phyloP scores from a whole-genome alignment of 225 moss, liverwort and hornwort genomes.

The Physcomitrellopsis africana region DNA sequence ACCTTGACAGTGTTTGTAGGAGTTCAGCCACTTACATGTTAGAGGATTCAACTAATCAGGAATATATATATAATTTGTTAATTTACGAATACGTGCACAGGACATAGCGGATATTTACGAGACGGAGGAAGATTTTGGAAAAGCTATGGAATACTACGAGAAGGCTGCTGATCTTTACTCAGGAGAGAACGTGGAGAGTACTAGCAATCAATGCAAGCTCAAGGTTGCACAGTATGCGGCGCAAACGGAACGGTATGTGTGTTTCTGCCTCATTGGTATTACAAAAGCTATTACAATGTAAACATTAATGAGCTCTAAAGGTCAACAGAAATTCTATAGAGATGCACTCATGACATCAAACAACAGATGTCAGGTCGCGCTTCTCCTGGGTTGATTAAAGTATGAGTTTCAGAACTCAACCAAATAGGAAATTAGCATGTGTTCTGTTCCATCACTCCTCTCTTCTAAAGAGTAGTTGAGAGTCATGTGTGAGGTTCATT shows the following conservation, averaged over 20 bases:
- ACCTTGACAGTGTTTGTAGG: slow-evolving; percentile 15
- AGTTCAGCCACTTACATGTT: too few relatives aligned
- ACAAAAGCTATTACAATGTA: too few relatives aligned
- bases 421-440: too few relatives aligned
- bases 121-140: slow-evolving; percentile 84
- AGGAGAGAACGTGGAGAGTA: slow-evolving; percentile 90
- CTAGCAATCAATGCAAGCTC: slow-evolving; percentile 96
- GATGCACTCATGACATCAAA: not conserved
- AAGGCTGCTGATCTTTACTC: slow-evolving; percentile 97
- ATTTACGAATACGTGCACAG: slow-evolving; percentile 36
- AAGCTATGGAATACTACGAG: slow-evolving; percentile 90
- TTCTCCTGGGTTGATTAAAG: too few relatives aligned
- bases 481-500: too few relatives aligned
- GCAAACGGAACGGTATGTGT: slow-evolving; percentile 83
- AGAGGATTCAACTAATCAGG: too few relatives aligned
- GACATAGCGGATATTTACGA: slow-evolving; percentile 96
- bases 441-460: too few relatives aligned
- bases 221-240: slow-evolving; percentile 99
- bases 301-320: not conserved
- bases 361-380: too few relatives aligned
- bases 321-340: not conserved
- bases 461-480: too few relatives aligned
- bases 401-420: too few relatives aligned
- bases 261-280: slow-evolving; percentile 3
- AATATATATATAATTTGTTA: too few relatives aligned